Evolutionary conservation across 352 stramenopile species (phyloP), one percentile per base, ranked within the genome.

Genomic region (Pythium volutum): DNA sequence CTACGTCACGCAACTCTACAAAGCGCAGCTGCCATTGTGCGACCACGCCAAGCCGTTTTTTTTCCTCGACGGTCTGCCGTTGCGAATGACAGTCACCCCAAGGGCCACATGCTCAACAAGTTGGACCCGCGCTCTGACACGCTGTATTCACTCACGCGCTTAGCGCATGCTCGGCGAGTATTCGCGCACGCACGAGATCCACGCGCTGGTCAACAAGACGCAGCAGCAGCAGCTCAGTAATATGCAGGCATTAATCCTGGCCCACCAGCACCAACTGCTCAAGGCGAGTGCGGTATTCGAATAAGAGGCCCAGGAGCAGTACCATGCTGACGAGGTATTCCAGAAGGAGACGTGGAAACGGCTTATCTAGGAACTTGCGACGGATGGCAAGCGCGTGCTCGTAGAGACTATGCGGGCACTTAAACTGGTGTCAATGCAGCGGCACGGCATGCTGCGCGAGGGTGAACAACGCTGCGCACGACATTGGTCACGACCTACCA

Each of bases 51-150:
- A 62, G 58, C 67, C 75, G 38, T 99, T 98, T 70, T 80, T 98
- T 31, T 82, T 99, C 29, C 97, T 99, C 77, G 97, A 99, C 78
- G 97, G 97, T 0, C 97, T 97, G 34, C 97, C 97, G 11, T 99
- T 99, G 97, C 97, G 12, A 99, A 99, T 78, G 97, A 97, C 20
- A 91, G 96, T 64, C 76, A 99, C 43, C 97, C 99, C 78, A 99
- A 98, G 75, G 97, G 97, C 29, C 94, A 98, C 69, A 89, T 97
- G 55, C 69, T 96, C n/a, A 96, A 97, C 29, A 27, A 27, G 26
- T 15, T 10, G 16, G 50, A 12, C 27, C n/a, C n/a, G n/a, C n/a
- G n/a, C n/a, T n/a, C n/a, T n/a, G n/a, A n/a, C n/a, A n/a, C n/a
- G n/a, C n/a, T n/a, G n/a, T n/a, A n/a, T n/a, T n/a, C n/a, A n/a